These are phyloP conservation scores for Eucalyptus pauciflora DNA, from an alignment of 345 rosid species.

Conservation along the genomic window DNA sequence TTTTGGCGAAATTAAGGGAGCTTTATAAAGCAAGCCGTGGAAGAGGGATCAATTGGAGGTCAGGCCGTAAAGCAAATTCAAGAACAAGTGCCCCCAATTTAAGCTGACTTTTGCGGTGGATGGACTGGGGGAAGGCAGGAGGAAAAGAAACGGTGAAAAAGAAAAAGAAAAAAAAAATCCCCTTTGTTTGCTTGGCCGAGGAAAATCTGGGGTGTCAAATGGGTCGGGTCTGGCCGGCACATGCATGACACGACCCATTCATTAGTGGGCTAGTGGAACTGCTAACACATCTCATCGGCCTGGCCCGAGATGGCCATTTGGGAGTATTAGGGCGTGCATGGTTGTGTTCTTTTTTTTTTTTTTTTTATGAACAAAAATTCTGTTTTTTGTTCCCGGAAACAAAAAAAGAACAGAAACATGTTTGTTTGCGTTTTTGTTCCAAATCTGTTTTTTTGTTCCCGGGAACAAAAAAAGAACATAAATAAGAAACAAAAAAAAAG, in stretches of 20 bases:
- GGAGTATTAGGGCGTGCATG: too few species aligned
- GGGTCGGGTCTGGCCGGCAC: neutral
- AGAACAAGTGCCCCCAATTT: neutral
- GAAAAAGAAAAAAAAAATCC: neutral
- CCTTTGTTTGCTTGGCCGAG: neutral
- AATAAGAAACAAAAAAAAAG: too few species aligned
- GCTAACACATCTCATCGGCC: neutral
- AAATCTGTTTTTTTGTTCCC: too few species aligned
- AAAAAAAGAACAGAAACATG: too few species aligned
- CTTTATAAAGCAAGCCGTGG: too few species aligned
- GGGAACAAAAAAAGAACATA: too few species aligned
- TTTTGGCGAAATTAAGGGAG: too few species aligned
- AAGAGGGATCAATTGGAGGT: neutral
- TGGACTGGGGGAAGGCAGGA: neutral
- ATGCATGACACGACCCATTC: neutral
- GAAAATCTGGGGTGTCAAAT: neutral
- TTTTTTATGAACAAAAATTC: too few species aligned
- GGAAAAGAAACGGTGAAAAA: neutral
- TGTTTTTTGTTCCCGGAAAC: too few species aligned
- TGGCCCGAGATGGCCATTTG: neutral
- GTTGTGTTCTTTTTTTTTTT: too few species aligned
- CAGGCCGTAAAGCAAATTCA: neutral
- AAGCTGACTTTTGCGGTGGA: neutral
- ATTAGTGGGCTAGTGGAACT: neutral
- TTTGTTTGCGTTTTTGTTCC: too few species aligned